Percentiles rank a stretch among this genome's conserved stretches.
These are phyloP conservation scores for Ballota nigra DNA, from an alignment of 257 asterid species.

Conservation along the genomic window DNA sequence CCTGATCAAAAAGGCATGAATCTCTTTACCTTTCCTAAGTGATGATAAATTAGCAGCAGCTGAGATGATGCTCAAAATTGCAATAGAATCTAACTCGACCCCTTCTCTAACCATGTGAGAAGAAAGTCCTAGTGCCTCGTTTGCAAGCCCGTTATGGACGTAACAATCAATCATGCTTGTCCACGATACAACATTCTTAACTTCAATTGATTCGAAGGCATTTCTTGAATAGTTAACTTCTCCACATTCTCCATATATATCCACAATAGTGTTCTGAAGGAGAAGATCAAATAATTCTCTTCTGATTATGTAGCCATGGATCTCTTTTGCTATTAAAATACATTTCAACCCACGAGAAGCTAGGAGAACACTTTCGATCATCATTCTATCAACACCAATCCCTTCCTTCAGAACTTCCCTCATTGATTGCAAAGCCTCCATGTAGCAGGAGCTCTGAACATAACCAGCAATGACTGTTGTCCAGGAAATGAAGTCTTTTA, in stretches of 20 bases:
- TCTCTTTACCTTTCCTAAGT: conserved; percentile 70
- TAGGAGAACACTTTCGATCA: conserved; percentile 69
- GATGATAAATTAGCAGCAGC: conserved; percentile 64
- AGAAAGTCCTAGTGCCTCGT: conserved; percentile 64
- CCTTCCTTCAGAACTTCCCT: conserved; percentile 36
- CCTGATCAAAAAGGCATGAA: conserved; percentile 66
- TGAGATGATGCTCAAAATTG: conserved; percentile 52
- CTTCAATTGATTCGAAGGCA: conserved; percentile 38
- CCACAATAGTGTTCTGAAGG: conserved; percentile 50
- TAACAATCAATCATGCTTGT: conserved; percentile 77
- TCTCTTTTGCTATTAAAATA: conserved; percentile 48
- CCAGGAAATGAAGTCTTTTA: conserved; percentile 68
- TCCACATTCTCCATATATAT: conserved; percentile 69
- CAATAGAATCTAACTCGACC: conserved; percentile 59
- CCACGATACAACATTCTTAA: conserved; percentile 63
- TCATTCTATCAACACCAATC: conserved; percentile 44
- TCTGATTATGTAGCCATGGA: conserved; percentile 57
- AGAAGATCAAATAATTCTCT: conserved; percentile 44
- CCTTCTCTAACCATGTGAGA: conserved; percentile 46
- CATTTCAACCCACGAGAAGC: conserved; percentile 63
- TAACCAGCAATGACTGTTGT: conserved; percentile 67
- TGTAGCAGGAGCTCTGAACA: conserved; percentile 48
- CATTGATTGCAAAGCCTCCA: conserved; percentile 50
- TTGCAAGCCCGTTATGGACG: conserved; percentile 56
- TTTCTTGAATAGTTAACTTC: conserved; percentile 47